A percentile compares a stretch with the other conserved stretches of the same genome.
Conservation (phyloP, 352 stramenopile genomes). For the Phytophthora pluvialis region DNA sequence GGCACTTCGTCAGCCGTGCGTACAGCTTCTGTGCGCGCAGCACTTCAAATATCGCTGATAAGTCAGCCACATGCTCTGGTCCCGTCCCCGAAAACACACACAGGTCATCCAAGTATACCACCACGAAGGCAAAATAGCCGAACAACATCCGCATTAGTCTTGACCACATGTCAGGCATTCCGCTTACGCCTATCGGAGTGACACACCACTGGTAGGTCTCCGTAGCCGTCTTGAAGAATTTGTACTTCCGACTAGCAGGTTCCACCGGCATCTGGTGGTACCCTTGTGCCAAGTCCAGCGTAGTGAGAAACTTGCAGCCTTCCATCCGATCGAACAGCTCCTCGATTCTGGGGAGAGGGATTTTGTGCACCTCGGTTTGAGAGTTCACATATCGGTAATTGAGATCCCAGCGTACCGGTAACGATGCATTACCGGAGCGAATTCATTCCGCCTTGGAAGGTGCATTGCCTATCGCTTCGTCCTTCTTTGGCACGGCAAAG, state of each 20-base stretch:
- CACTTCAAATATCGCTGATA: background rate
- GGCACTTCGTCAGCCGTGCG: background rate
- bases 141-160: slow-evolving; percentile 41
- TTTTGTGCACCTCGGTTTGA: slow-evolving; percentile 13
- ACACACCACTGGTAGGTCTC: slow-evolving; percentile 49
- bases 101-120: slow-evolving; percentile 8
- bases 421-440: background rate
- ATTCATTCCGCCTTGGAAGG: slow-evolving; percentile 4
- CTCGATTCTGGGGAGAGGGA: slow-evolving; percentile 13
- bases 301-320: slow-evolving; percentile 7
- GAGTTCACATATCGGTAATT: slow-evolving; percentile 28
- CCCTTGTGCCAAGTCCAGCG: slow-evolving; percentile 33
- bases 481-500: too few relatives aligned
- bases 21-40: background rate
- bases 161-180: slow-evolving; percentile 38
- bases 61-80: too few relatives aligned
- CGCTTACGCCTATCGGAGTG: slow-evolving; percentile 38
- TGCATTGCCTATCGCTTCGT: too few relatives aligned
- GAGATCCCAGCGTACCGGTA: slow-evolving; percentile 19
- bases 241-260: slow-evolving; percentile 1
- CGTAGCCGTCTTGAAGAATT: slow-evolving; percentile 4
- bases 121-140: background rate
- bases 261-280: too few relatives aligned
- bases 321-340: slow-evolving; percentile 24
- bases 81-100: too few relatives aligned